Conservation (phyloP, 148 eudicot genomes). For the Pharnaceum exiguum region DNA sequence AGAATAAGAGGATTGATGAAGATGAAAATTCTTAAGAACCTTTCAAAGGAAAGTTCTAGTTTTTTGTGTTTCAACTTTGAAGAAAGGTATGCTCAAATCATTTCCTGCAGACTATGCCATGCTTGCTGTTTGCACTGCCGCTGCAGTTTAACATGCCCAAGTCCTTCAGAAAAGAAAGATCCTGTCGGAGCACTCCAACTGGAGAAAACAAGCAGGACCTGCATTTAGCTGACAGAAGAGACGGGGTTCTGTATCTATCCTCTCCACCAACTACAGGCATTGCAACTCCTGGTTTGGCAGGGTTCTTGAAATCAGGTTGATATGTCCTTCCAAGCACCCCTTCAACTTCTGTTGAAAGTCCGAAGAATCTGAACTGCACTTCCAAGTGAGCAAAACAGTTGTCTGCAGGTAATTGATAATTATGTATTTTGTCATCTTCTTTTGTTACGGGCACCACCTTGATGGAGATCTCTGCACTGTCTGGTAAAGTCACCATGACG, state of each 20-base stretch:
- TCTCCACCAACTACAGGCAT: constrained; percentile 79
- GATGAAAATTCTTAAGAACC: too few relatives aligned
- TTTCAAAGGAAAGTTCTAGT: too few relatives aligned
- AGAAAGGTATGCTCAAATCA: too few relatives aligned
- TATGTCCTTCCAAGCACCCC: constrained; percentile 71
- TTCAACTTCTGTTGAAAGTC: constrained; percentile 38
- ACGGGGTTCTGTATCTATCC: constrained; percentile 43
- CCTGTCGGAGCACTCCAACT: constrained; percentile 16
- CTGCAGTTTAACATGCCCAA: constrained; percentile 35
- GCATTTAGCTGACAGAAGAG: constrained; percentile 50
- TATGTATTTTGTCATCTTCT: constrained; percentile 58
- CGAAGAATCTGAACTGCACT: constrained; percentile 48
- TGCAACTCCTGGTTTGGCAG: constrained; percentile 61
- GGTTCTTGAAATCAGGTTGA: constrained; percentile 55
- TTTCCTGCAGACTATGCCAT: constrained; percentile 49
- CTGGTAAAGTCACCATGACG: constrained; percentile 31
- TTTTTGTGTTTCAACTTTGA: too few relatives aligned
- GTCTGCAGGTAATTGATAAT: constrained; percentile 51
- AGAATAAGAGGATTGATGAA: too few relatives aligned
- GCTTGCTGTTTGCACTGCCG: constrained; percentile 29
- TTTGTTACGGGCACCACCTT: constrained; percentile 58
- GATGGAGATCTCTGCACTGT: constrained; percentile 41
- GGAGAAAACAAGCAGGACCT: constrained; percentile 37
- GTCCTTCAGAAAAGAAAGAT: constrained; percentile 19
- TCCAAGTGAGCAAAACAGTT: constrained; percentile 67